phyloP scores from a whole-genome alignment of 2,329 filamentous ascomycete species.

The Phaeosphaeriaceae sp. region DNA sequence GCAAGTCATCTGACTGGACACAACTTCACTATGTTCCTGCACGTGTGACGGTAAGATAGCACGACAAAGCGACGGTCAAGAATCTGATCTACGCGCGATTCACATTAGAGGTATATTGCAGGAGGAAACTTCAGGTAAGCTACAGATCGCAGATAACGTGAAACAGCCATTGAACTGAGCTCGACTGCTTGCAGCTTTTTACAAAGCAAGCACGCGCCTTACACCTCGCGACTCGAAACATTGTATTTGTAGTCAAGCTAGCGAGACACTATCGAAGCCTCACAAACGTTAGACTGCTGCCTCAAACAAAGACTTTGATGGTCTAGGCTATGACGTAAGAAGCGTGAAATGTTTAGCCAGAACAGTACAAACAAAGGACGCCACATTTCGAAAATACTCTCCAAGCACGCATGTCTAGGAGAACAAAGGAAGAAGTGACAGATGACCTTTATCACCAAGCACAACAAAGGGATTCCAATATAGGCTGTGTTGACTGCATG shows the following conservation, averaged over 20 bases:
- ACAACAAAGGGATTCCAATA: not conserved
- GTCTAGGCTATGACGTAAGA: not conserved
- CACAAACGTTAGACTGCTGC: not conserved
- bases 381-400: not conserved
- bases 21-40: too few relatives aligned
- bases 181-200: not conserved
- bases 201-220: not conserved
- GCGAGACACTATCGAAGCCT: not conserved
- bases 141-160: too few relatives aligned
- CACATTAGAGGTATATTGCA: too few relatives aligned
- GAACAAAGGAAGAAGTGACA: not conserved
- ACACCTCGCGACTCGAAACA: not conserved
- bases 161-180: too few relatives aligned
- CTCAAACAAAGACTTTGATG: not conserved
- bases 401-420: not conserved
- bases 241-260: not conserved
- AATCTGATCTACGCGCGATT: too few relatives aligned
- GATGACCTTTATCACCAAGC: not conserved
- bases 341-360: not conserved
- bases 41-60: too few relatives aligned
- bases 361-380: not conserved
- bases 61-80: too few relatives aligned
- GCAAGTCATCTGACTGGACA: too few relatives aligned
- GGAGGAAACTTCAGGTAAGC: too few relatives aligned
- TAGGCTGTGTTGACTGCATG: not conserved